phyloP scores from a whole-genome alignment of 108 stramenopile species.

The Conticribra guillardii region DNA sequence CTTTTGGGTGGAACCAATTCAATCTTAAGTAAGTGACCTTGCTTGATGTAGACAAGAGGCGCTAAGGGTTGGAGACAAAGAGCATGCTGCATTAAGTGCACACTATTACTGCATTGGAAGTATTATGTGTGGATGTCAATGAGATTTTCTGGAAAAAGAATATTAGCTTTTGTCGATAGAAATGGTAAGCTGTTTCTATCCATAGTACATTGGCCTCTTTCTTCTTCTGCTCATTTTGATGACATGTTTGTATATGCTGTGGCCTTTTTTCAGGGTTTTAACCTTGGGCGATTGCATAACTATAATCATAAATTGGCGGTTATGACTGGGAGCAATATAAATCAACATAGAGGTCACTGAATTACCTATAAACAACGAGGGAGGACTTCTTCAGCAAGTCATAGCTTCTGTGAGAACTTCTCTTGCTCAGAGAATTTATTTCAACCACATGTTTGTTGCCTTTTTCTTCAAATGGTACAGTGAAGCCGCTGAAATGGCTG shows the following conservation, averaged over 20 bases:
- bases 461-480: slow-evolving; percentile 8
- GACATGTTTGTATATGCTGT: background rate
- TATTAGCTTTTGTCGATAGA: background rate
- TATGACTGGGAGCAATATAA: background rate
- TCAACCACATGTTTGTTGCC: slow-evolving; percentile 1
- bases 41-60: background rate
- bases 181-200: background rate
- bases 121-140: slow-evolving; percentile 8
- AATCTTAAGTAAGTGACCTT: background rate
- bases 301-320: background rate
- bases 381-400: background rate
- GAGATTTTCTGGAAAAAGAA: slow-evolving; percentile 10
- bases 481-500: slow-evolving; percentile 11
- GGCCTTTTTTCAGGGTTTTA: background rate
- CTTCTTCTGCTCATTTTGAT: too few species aligned
- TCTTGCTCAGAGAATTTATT: slow-evolving; percentile 1
- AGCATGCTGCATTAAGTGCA: background rate
- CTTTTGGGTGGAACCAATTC: slow-evolving; percentile 15
- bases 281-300: background rate
- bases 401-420: background rate
- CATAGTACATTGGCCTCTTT: background rate
- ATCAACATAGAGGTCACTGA: background rate
- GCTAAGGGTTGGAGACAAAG: slow-evolving; percentile 13
- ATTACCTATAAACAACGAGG: background rate
- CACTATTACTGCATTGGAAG: background rate